A percentile compares a stretch with the other conserved stretches of the same genome.
Conservation (phyloP, 352 stramenopile species). For the Phytopythium oedochilum region DNA sequence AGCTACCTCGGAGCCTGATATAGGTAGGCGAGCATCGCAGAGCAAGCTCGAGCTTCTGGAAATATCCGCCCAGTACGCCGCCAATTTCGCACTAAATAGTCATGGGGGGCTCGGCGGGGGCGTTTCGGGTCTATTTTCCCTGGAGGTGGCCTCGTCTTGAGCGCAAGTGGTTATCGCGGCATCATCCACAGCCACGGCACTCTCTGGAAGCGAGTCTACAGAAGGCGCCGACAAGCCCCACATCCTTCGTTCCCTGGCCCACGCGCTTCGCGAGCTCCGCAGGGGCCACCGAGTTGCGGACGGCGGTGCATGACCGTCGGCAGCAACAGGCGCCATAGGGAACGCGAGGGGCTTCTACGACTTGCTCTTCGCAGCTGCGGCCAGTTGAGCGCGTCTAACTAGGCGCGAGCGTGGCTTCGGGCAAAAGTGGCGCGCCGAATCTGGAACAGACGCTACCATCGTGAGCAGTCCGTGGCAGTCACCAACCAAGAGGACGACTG, state of each 20-base stretch:
- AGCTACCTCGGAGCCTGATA: too few species aligned
- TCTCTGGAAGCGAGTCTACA: background rate
- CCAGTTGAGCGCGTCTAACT: background rate
- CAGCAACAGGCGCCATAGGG: background rate
- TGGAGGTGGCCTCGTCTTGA: background rate
- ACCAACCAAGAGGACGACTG: slow-evolving; percentile 23
- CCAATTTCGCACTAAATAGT: background rate
- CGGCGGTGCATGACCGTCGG: background rate
- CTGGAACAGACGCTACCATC: slow-evolving; percentile 33
- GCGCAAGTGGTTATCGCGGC: background rate
- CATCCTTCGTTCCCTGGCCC: background rate
- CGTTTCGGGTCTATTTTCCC: slow-evolving; percentile 1
- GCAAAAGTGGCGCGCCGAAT: slow-evolving; percentile 39
- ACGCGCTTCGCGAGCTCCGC: background rate
- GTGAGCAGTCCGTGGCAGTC: slow-evolving; percentile 26
- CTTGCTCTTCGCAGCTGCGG: background rate
- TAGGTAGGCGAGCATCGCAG: too few species aligned
- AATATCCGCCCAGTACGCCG: background rate
- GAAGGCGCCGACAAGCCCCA: background rate
- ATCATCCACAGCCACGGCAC: background rate
- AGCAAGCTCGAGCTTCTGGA: too few species aligned
- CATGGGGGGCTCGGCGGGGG: background rate
- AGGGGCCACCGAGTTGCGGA: background rate
- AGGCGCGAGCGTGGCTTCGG: background rate
- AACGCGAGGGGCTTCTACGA: background rate